phyloP scores from a whole-genome alignment of 345 rosid genomes.

The Erysimum cheiranthoides region DNA sequence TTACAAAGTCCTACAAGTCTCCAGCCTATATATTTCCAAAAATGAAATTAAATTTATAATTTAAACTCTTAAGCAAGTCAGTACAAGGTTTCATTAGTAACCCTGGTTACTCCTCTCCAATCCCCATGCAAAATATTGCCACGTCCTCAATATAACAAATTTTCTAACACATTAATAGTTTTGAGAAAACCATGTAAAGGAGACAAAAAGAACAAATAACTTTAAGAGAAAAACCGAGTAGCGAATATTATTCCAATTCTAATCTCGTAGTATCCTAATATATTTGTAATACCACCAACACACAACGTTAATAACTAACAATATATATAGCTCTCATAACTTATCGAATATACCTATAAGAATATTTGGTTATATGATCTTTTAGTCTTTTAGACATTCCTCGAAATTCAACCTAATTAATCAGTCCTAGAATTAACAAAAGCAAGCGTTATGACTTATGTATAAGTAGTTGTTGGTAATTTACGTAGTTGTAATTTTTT shows the following conservation, averaged over 20 bases:
- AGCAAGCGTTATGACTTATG: not conserved
- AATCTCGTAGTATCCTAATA: not conserved
- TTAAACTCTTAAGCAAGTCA: not conserved
- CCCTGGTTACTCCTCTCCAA: conserved; percentile 18
- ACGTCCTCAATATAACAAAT: not conserved
- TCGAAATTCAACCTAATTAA: not conserved
- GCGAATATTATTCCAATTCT: not conserved
- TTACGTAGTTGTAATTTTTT: not conserved
- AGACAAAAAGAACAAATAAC: not conserved
- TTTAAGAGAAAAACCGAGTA: not conserved
- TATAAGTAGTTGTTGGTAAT: not conserved
- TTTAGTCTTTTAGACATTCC: not conserved
- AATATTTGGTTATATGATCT: no score
- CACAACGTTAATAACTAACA: not conserved
- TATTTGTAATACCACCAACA: not conserved
- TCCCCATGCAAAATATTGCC: conserved; percentile 31
- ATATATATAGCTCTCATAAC: no score
- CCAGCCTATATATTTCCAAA: conserved; percentile 4
- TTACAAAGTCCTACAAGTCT: not conserved
- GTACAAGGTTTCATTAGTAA: conserved; percentile 16
- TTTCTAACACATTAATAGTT: not conserved
- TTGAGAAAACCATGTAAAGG: not conserved
- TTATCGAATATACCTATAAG: no score
- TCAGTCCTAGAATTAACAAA: not conserved
- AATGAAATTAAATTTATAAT: not conserved